phyloP scores from a whole-genome alignment of 2,329 filamentous ascomycete species.

The Hypoxylon sp. region DNA sequence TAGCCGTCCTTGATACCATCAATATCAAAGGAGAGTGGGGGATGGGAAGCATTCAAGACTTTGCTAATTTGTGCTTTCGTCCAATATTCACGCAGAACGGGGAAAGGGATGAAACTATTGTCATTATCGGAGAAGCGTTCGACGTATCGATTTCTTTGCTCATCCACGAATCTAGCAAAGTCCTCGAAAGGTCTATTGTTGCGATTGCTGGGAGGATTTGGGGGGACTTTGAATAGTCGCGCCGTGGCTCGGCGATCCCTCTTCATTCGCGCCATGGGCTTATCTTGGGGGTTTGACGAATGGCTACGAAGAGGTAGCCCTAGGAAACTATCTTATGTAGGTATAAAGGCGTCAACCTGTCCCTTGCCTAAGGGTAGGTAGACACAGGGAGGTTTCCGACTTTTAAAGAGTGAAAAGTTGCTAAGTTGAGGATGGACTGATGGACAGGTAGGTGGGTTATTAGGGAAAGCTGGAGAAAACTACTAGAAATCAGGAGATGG shows the following conservation, averaged over 20 bases:
- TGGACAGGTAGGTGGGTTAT: not conserved
- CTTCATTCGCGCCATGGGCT: not conserved
- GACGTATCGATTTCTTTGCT: conserved; percentile 4
- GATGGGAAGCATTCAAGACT: conserved; percentile 22
- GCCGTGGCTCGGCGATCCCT: conserved; percentile 4
- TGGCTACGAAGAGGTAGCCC: not conserved
- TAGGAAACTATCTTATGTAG: not conserved
- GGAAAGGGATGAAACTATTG: conserved; percentile 21
- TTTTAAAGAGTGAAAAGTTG: not conserved
- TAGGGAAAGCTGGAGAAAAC: no score
- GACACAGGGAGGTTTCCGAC: not conserved
- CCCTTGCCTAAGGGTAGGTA: not conserved
- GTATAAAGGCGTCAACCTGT: not conserved
- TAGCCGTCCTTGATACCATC: conserved; percentile 27
- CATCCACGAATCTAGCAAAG: conserved; percentile 18
- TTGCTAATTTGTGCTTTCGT: conserved; percentile 15
- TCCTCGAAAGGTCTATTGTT: conserved; percentile 20
- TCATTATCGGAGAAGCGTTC: conserved; percentile 25
- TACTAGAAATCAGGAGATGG: not conserved
- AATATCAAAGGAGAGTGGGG: conserved; percentile 17
- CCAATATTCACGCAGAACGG: conserved; percentile 30
- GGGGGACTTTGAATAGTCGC: not conserved
- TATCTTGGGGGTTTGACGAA: not conserved
- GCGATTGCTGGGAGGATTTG: not conserved
- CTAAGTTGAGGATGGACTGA: not conserved